Conservation (phyloP, 176 grass and related monocot genomes). For the Eleusine indica region DNA sequence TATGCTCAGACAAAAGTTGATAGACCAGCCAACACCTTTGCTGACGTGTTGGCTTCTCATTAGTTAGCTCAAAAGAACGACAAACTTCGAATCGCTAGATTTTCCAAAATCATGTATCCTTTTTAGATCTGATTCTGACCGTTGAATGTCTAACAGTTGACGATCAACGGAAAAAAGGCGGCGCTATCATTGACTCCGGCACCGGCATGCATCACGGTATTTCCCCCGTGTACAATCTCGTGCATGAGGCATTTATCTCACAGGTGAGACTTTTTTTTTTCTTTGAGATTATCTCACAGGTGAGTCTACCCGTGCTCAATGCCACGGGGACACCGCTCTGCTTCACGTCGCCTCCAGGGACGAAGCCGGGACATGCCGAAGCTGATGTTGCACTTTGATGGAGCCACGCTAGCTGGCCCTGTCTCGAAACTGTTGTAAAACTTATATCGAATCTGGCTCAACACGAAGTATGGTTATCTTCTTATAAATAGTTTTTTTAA, state of each 20-base stretch:
- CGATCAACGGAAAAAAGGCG: conserved; percentile 29
- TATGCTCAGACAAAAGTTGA: no score
- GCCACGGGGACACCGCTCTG: conserved; percentile 31
- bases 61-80: no score
- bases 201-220: conserved; percentile 22
- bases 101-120: no score
- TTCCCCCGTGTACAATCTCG: conserved; percentile 41
- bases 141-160: neutral
- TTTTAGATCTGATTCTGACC: no score
- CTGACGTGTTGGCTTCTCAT: no score
- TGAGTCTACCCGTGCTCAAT: conserved; percentile 27
- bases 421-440: neutral
- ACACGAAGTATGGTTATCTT: no score
- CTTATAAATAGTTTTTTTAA: no score
- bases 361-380: conserved; percentile 36
- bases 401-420: conserved; percentile 51
- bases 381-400: conserved; percentile 55
- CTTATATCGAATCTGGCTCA: no score
- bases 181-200: conserved; percentile 58
- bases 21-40: no score
- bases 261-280: neutral
- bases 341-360: conserved; percentile 30
- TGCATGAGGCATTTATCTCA: conserved; percentile 36
- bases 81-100: no score
- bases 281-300: conserved; percentile 21